A percentile compares a stretch with the other conserved stretches of the same genome.
Evolutionary conservation across 75 land plant genomes (phyloP).

Genomic region (Sequoiadendron giganteum): DNA sequence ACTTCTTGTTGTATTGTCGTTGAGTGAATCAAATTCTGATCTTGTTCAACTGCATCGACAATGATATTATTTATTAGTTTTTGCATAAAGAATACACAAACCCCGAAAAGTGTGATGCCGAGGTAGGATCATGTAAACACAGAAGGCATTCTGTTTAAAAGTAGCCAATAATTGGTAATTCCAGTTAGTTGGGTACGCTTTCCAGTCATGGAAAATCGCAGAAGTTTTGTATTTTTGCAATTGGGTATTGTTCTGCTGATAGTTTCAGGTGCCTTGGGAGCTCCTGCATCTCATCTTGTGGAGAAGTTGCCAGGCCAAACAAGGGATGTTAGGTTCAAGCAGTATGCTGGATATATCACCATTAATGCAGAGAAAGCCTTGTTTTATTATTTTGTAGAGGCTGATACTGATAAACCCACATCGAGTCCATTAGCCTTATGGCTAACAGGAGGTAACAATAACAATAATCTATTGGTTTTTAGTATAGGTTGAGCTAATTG

Average conservation of each 20-base stretch:
- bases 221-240: neutral
- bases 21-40: too few relatives aligned
- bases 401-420: constrained; percentile 20
- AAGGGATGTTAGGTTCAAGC: constrained; percentile 22
- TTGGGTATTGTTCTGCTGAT: neutral
- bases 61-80: too few relatives aligned
- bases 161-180: neutral
- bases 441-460: constrained; percentile 52
- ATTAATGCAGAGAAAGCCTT: constrained; percentile 30
- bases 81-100: too few relatives aligned
- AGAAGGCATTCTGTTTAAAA: neutral
- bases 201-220: neutral
- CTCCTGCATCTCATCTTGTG: neutral
- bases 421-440: constrained; percentile 46
- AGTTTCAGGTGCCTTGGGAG: neutral
- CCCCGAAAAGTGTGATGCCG: too few relatives aligned
- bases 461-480: neutral
- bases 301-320: constrained; percentile 33
- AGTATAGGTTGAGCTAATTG: too few relatives aligned
- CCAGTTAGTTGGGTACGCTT: neutral
- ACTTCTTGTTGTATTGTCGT: too few relatives aligned
- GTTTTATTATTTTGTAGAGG: constrained; percentile 66
- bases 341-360: constrained; percentile 38
- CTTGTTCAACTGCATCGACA: too few relatives aligned
- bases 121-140: too few relatives aligned